Evolutionary conservation across 2,329 filamentous ascomycete species (phyloP).

Genomic region (Ophiosphaerella narmari): DNA sequence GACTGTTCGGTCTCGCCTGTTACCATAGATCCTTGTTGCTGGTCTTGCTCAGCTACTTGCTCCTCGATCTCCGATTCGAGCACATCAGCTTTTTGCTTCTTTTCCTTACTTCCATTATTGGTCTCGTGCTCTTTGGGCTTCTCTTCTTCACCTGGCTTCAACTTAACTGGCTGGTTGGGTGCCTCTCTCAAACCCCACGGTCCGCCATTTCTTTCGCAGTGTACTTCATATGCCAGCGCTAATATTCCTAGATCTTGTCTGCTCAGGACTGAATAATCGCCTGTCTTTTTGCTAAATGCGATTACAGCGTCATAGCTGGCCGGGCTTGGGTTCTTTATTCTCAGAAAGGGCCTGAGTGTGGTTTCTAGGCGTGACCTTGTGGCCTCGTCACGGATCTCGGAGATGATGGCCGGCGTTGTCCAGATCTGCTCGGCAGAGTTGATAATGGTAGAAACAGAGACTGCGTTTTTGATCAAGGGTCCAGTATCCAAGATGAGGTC

Average conservation of each 20-base stretch:
- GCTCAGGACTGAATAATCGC: conserved; percentile 86
- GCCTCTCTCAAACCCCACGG: conserved; percentile 81
- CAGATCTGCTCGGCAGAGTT: conserved; percentile 66
- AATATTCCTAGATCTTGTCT: conserved; percentile 86
- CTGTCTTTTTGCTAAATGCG: conserved; percentile 86
- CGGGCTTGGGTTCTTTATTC: conserved; percentile 72
- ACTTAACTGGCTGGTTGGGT: conserved; percentile 78
- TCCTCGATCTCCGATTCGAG: too few relatives aligned
- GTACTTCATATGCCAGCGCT: conserved; percentile 91
- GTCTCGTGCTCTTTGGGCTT: conserved; percentile 4
- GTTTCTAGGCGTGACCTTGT: conserved; percentile 83
- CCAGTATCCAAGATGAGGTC: conserved; percentile 88
- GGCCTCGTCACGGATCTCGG: conserved; percentile 83
- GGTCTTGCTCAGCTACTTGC: not conserved
- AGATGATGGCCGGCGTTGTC: conserved; percentile 83
- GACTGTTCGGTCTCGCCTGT: too few relatives aligned
- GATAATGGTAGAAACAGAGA: conserved; percentile 79
- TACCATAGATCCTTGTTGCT: not conserved
- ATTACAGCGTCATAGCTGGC: conserved; percentile 79
- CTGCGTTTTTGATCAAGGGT: conserved; percentile 91
- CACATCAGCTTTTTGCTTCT: not conserved
- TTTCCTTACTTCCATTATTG: conserved; percentile 8
- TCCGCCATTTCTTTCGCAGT: conserved; percentile 86
- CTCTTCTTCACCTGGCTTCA: conserved; percentile 45
- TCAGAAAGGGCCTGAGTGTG: conserved; percentile 82